A percentile compares a stretch with the other conserved stretches of the same genome.
These are phyloP conservation scores for Herpetospermum pedunculosum DNA, from an alignment of 306 rosid species.

Conservation along the genomic window DNA sequence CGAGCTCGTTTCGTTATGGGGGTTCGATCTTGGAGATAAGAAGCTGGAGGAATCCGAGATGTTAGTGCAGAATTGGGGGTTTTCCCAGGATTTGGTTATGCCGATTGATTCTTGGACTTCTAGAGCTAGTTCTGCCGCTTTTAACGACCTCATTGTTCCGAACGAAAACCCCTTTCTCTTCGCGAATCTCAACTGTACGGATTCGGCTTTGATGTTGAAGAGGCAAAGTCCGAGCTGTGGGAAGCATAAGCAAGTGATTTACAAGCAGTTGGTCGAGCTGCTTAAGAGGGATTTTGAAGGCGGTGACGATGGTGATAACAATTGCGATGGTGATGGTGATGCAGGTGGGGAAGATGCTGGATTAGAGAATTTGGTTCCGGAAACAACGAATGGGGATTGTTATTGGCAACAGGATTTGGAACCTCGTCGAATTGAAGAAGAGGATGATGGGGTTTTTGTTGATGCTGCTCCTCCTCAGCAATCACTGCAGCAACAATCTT, in stretches of 20 bases:
- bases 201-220: constrained; percentile 7
- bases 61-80: constrained; percentile 5
- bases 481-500: constrained; percentile 16
- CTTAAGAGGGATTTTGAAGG: constrained; percentile 27
- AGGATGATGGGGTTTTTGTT: constrained; percentile 11
- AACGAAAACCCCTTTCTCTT: constrained; percentile 13
- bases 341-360: constrained; percentile 1
- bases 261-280: constrained; percentile 53
- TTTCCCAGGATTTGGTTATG: constrained; percentile 12
- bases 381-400: constrained; percentile 7
- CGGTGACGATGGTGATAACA: neutral
- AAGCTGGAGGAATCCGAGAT: constrained; percentile 6
- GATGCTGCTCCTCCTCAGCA: constrained; percentile 13
- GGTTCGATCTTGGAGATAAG: constrained; percentile 29
- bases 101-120: constrained; percentile 17
- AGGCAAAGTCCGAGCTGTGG: constrained; percentile 22
- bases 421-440: constrained; percentile 12
- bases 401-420: constrained; percentile 22
- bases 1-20: constrained; percentile 45
- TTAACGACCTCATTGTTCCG: constrained; percentile 42
- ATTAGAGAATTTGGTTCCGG: constrained; percentile 21
- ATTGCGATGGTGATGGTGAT: constrained; percentile 1
- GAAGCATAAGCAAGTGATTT: constrained; percentile 36
- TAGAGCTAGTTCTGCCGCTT: constrained; percentile 11
- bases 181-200: neutral